Base-by-base conservation (phyloP, 768 basidiomycete genomes). In the Xerocomus spinulosus region DNA sequence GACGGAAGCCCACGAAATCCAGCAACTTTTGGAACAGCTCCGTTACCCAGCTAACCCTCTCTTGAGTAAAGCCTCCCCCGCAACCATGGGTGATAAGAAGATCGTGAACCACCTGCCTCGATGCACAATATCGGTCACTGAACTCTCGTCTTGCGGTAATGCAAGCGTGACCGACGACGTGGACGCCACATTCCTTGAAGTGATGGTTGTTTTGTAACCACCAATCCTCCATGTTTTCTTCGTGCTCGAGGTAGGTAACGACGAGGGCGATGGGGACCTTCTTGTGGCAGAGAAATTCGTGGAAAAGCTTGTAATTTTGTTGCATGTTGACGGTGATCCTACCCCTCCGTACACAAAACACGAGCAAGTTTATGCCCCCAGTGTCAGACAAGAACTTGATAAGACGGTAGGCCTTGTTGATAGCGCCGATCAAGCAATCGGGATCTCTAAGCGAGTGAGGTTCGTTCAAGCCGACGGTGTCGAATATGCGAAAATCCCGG, bases 341-440 rank as follows among this genome's bases (percentile, higher is more conserved):
- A 23, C 64, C 62, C 35, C 42, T 66, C 14, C 64, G 67, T 53
- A 74, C 60, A 39, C 68, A 67, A 47, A 68, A 75, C 12, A 75
- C 54, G 20, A 76, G 61, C 34, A 76, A 62, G 57, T 60, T 66
- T 26, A 77, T 56, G 8, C 75, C 75, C 6, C 61, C 68, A 5
- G 59, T 55, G 5, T 54, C 52, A 14, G 57, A 50, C 32, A 75
- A 53, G 21, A 30, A 54, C 37, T 54, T 53, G 40, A 77, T 52
- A 12, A 77, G 63, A 39, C 57, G 42, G 36, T 71, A 66, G 4
- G 64, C 66, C 43, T 69, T 61, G 48, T 49, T 57, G 53, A 71
- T 61, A 6, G 61, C 65, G 13, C 53, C 57, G 43, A 65, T 53
- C 29, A 68, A 46, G 48, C 51, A 49, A 29, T 59, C 55, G 8